Conservation (phyloP, 148 eudicot genomes). For the Silene latifolia region DNA sequence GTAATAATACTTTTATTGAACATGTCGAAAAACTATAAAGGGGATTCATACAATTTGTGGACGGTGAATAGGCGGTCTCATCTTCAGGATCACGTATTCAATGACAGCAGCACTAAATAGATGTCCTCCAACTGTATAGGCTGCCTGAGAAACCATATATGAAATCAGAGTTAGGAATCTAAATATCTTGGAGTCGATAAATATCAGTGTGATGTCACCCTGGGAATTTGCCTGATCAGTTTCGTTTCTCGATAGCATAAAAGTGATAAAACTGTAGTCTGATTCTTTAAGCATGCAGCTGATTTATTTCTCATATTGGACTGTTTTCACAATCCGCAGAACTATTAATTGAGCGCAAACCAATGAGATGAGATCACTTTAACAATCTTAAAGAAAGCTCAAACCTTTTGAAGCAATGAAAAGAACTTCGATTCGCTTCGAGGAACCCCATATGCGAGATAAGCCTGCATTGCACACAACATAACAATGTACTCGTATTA, state of each 20-base stretch:
- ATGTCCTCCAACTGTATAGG: slow-evolving; percentile 40
- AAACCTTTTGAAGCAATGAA: slow-evolving; percentile 37
- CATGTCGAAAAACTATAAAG: not conserved
- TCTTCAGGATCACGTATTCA: slow-evolving; percentile 37
- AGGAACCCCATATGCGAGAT: slow-evolving; percentile 38
- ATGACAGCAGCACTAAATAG: slow-evolving; percentile 38
- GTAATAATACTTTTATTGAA: not conserved
- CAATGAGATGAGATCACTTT: not conserved
- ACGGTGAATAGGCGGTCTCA: slow-evolving; percentile 38
- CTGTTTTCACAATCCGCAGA: not conserved
- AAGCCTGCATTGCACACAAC: slow-evolving; percentile 26
- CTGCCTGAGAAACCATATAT: slow-evolving; percentile 27
- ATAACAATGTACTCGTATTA: not conserved
- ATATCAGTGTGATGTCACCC: not conserved
- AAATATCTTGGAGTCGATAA: not conserved
- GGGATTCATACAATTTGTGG: slow-evolving; percentile 31
- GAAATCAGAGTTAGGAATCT: slow-evolving; percentile 2
- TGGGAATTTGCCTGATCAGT: not conserved
- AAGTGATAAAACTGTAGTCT: no score
- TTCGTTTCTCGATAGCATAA: no score
- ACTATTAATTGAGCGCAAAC: not conserved
- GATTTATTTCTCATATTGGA: not conserved
- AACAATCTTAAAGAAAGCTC: not conserved
- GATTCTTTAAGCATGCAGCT: not conserved
- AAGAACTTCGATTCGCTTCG: slow-evolving; percentile 34